phyloP scores from a whole-genome alignment of 2,329 filamentous ascomycete genomes.

The Exophiala phaeomuriformis region DNA sequence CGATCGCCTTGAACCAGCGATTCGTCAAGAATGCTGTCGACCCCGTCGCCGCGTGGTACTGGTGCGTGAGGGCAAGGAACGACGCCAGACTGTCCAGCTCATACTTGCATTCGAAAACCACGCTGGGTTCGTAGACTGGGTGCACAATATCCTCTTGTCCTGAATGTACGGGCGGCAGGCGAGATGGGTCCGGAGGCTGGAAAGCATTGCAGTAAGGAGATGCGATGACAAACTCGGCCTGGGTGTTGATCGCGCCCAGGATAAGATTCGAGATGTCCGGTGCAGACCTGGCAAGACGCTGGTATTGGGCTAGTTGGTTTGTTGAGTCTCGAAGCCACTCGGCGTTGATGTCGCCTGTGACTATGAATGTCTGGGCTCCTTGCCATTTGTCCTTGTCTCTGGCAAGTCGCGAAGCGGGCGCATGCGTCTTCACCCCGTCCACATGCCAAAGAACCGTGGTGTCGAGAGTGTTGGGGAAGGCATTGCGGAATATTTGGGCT shows the following conservation, averaged over 20 bases:
- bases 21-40: constrained; percentile 70
- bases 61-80: constrained; percentile 77
- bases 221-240: constrained; percentile 87
- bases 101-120: constrained; percentile 98
- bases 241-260: constrained; percentile 89
- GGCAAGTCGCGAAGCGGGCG: constrained; percentile 34
- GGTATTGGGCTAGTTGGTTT: constrained; percentile 88
- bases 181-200: constrained; percentile 81
- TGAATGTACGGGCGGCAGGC: constrained; percentile 63
- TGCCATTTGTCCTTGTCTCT: constrained; percentile 62
- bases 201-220: constrained; percentile 98
- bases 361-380: constrained; percentile 84
- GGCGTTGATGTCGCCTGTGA: constrained; percentile 86
- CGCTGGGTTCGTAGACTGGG: constrained; percentile 71
- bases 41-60: constrained; percentile 73
- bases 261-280: constrained; percentile 70
- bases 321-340: constrained; percentile 86
- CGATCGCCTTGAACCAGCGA: constrained; percentile 71
- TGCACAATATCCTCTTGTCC: constrained; percentile 80
- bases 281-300: constrained; percentile 74
- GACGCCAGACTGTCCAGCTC: constrained; percentile 92
- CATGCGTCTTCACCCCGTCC: constrained; percentile 44
- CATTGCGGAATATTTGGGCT: constrained; percentile 87
- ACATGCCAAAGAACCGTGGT: constrained; percentile 86
- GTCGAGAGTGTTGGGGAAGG: constrained; percentile 85